These are phyloP conservation scores for Venturia oleaginea DNA, from an alignment of 2,329 filamentous ascomycete species.

Conservation along the genomic window DNA sequence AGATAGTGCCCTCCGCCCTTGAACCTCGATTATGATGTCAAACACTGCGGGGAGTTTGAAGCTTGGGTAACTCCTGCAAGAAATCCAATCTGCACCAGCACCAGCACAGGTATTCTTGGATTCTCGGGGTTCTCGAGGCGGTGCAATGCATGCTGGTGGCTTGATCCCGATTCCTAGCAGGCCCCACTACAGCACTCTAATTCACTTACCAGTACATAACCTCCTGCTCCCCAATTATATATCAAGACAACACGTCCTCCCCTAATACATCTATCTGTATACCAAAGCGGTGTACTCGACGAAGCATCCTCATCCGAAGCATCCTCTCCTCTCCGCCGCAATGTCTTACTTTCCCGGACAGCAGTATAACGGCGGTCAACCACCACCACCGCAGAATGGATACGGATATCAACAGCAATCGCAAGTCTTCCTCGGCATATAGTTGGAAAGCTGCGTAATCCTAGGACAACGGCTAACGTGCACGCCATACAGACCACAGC, in stretches of 20 bases:
- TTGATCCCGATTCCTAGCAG: background rate
- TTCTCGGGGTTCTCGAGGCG: background rate
- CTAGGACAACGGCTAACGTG: background rate
- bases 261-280: background rate
- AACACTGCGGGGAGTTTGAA: background rate
- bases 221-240: background rate
- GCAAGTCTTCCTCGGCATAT: background rate
- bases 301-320: background rate
- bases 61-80: background rate
- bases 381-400: conserved; percentile 8
- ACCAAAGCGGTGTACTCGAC: background rate
- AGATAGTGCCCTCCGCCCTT: background rate
- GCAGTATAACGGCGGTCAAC: conserved; percentile 30
- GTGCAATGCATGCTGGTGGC: background rate
- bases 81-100: background rate
- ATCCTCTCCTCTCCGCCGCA: background rate
- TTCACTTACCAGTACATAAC: background rate
- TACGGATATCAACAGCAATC: conserved; percentile 9
- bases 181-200: background rate
- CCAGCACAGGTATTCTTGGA: too few species aligned
- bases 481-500: background rate
- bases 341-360: conserved; percentile 36
- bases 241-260: background rate
- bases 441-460: background rate
- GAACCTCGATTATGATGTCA: background rate